Conservation (phyloP, 805 yeast genomes). For the Kazachstania africana region DNA sequence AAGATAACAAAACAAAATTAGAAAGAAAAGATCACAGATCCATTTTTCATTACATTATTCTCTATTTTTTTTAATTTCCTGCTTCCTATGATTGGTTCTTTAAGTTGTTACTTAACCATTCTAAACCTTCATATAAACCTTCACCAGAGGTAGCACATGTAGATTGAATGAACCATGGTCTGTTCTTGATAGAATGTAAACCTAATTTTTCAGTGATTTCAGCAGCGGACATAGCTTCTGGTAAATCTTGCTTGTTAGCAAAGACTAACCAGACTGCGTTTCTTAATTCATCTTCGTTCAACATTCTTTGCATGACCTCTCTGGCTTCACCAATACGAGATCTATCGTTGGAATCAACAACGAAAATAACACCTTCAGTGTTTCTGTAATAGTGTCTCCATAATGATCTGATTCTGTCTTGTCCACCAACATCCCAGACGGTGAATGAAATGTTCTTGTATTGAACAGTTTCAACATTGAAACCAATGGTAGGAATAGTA, state of each 20-base stretch:
- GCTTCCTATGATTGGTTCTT: constrained; percentile 44
- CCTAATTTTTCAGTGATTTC: constrained; percentile 96
- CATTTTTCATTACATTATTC: neutral
- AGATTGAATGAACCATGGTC: constrained; percentile 99
- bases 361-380: constrained; percentile 97
- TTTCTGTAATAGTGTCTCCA: constrained; percentile 99
- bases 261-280: constrained; percentile 91
- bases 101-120: constrained; percentile 89
- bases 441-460: constrained; percentile 94
- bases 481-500: constrained; percentile 94
- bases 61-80: constrained; percentile 1
- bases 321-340: constrained; percentile 97
- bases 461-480: constrained; percentile 95
- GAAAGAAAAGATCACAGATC: constrained; percentile 1
- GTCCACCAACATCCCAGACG: constrained; percentile 99
- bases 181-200: constrained; percentile 92
- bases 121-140: constrained; percentile 95
- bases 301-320: constrained; percentile 96
- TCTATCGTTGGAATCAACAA: constrained; percentile 95
- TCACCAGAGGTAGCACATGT: constrained; percentile 99
- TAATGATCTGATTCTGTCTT: constrained; percentile 94
- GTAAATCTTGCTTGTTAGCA: constrained; percentile 98
- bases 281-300: constrained; percentile 95
- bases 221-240: constrained; percentile 98
- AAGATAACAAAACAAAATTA: neutral